A percentile compares a stretch with the other conserved stretches of the same genome.
Evolutionary conservation across 352 stramenopile genomes (phyloP).

Genomic region (Elongisporangium prolatum): DNA sequence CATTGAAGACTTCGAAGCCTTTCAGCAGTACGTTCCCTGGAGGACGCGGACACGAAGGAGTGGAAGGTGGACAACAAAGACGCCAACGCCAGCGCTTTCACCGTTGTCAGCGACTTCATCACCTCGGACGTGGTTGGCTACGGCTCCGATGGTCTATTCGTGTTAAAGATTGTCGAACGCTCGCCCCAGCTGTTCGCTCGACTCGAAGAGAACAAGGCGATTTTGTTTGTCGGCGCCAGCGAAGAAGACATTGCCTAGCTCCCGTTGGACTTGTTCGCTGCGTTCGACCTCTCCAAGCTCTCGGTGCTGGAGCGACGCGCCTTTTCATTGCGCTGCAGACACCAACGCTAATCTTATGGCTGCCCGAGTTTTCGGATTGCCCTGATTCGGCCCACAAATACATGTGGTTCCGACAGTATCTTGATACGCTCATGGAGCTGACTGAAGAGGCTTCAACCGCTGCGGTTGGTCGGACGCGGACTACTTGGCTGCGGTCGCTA

Average conservation of each 20-base stretch:
- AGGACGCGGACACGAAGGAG: neutral
- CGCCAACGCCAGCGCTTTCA: neutral
- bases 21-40: neutral
- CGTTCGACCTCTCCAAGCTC: neutral
- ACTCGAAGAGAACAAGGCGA: neutral
- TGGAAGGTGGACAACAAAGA: neutral
- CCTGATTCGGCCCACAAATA: neutral
- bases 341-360: neutral
- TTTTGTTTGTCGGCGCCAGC: neutral
- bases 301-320: neutral
- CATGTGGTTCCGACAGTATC: neutral
- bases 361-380: neutral
- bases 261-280: neutral
- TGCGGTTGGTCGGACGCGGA: neutral
- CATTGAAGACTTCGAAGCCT: neutral
- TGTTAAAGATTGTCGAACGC: neutral
- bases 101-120: neutral
- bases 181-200: neutral
- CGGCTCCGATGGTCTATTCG: neutral
- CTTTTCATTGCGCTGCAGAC: neutral
- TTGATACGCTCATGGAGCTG: neutral
- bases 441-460: neutral
- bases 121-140: neutral
- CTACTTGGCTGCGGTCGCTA: neutral
- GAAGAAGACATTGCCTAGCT: neutral